A percentile compares a stretch with the other conserved stretches of the same genome.
These are phyloP conservation scores for Nymphaea thermarum DNA, from an alignment of 164 flowering plant species.

Conservation along the genomic window DNA sequence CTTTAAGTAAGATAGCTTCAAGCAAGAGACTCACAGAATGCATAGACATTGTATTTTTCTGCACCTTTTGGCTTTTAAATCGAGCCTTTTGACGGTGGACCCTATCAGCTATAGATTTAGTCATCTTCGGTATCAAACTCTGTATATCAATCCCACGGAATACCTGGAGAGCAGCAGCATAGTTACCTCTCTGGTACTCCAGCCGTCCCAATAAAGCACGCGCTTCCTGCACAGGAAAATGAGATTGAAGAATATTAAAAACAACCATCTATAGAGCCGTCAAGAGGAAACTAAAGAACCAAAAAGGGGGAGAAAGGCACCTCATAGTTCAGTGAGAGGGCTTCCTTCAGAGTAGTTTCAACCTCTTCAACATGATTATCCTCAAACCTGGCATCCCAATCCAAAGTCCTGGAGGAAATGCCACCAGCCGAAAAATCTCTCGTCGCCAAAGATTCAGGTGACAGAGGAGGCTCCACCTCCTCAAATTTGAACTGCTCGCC, in stretches of 20 bases:
- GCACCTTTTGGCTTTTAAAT: conserved; percentile 31
- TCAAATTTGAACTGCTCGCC: conserved; percentile 96
- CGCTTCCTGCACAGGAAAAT: conserved; percentile 56
- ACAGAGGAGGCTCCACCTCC: conserved; percentile 44
- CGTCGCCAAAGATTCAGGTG: conserved; percentile 90
- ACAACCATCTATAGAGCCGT: not conserved
- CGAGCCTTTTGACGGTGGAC: conserved; percentile 40
- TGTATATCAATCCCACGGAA: conserved; percentile 84
- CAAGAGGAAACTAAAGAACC: not conserved
- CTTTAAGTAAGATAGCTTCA: conserved; percentile 86
- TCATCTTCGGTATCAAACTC: conserved; percentile 56
- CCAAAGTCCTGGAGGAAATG: conserved; percentile 69
- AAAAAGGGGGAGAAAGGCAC: conserved; percentile 17
- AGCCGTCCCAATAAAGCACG: conserved; percentile 85
- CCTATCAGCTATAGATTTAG: conserved; percentile 52
- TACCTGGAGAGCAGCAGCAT: conserved; percentile 90
- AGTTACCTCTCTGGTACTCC: conserved; percentile 74
- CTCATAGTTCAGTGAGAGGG: conserved; percentile 92
- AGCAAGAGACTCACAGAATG: conserved; percentile 89
- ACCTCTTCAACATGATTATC: conserved; percentile 81
- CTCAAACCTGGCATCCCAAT: conserved; percentile 76
- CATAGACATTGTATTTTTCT: conserved; percentile 61
- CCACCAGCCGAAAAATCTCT: conserved; percentile 89
- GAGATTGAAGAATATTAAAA: conserved; percentile 4
- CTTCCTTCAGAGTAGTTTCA: conserved; percentile 90